Base-by-base conservation (phyloP, 495 filamentous ascomycete species). In the Lophiostoma macrostomum region DNA sequence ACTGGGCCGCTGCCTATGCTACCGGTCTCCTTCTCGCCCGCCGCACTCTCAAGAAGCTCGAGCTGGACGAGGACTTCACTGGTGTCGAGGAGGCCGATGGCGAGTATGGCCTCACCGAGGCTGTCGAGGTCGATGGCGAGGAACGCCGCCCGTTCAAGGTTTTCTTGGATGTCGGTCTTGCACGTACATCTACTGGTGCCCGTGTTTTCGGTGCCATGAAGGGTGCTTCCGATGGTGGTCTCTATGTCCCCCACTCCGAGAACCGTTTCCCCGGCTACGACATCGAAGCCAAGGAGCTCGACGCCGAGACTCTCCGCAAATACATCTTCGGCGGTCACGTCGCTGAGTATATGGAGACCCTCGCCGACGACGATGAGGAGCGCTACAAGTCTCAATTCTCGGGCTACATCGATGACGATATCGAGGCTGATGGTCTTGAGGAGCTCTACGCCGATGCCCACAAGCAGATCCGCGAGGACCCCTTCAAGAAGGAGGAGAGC, bases 181-280 rank as follows among this genome's bases (percentile, higher is more conserved):
- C 83, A 75, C 86, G 91, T 62, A 99, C 93, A 67, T 95, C 90
- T 60, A 97, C 94, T 64, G 93, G 93, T 80, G 88, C 91, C 72
- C 89, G 94, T 74, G 80, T 99, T 77, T 99, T 99, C 75, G 93
- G 85, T 74, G 94, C 91, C 74, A 94, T 99, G 90, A 99, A 99
- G 84, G 93, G 93, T 79, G 94, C 93, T 64, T 95, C 88, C 57
- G 93, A 99, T 75, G 93, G 93, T 73, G 93, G 93, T 71, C 86
- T 99, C 77, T 83, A 88, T 74, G 78, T 99, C 64, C 93, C 93
- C 63, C 93, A 99, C 85, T 95, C 90, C 60, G 90, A 96, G 80
- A 95, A 88, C 77, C 90, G 93, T 67, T 99, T 97, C 87, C 93
- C 93, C 67, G 93, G 93, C 69, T 99, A 76, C 84, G 93, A 99